Evolutionary conservation across 768 basidiomycete species (phyloP).

Genomic region (Rhodocollybia butyracea): DNA sequence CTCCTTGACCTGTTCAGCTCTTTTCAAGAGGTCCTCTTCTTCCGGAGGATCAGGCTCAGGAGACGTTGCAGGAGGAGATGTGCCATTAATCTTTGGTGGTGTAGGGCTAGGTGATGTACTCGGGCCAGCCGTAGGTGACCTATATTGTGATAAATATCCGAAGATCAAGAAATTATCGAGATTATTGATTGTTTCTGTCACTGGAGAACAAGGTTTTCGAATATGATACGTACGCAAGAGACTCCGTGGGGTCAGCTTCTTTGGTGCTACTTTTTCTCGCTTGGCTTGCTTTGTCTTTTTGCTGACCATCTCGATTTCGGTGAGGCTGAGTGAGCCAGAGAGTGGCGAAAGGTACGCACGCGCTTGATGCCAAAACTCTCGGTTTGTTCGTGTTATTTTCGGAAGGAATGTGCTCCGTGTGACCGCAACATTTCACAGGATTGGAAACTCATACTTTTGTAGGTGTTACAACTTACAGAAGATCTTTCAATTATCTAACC

Average conservation of each 20-base stretch:
- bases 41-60: conserved; percentile 11
- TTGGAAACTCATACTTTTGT: no score
- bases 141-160: background rate
- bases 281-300: conserved; percentile 5
- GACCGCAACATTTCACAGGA: no score
- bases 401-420: no score
- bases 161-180: background rate
- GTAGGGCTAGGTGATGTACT: conserved; percentile 1
- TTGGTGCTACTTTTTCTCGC: background rate
- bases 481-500: no score
- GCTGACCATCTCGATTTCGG: background rate
- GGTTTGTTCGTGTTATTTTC: no score
- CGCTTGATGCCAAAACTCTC: no score
- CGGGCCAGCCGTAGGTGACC: conserved; percentile 1
- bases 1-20: conserved; percentile 67
- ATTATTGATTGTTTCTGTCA: background rate
- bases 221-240: background rate
- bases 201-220: background rate
- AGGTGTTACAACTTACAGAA: no score
- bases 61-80: conserved; percentile 9
- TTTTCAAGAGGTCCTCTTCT: conserved; percentile 36
- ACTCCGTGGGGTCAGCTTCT: background rate
- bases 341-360: no score
- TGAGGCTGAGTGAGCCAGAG: background rate
- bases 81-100: background rate